Evolutionary conservation across 345 rosid genomes (phyloP).

Genomic region (Euphorbia peplus): DNA sequence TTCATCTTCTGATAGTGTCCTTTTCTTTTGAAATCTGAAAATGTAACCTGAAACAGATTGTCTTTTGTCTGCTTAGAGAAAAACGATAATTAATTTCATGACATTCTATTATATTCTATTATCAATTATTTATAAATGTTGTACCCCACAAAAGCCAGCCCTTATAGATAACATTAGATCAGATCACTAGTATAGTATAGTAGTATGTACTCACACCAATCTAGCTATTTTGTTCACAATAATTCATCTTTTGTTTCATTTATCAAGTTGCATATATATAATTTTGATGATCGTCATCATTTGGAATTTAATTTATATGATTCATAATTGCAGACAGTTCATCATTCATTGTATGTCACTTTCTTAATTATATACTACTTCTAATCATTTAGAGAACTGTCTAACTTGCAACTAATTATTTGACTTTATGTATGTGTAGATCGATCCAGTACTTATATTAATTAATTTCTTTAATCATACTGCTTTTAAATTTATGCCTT

Average conservation of each 20-base stretch:
- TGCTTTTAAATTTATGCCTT: slow-evolving; percentile 7
- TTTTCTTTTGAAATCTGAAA: slow-evolving; percentile 27
- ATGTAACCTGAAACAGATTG: slow-evolving; percentile 29
- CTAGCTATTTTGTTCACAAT: slow-evolving; percentile 10
- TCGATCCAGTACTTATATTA: neutral
- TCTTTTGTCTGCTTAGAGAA: slow-evolving; percentile 33
- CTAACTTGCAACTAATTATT: slow-evolving; percentile 1
- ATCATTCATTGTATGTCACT: neutral
- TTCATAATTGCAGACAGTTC: neutral
- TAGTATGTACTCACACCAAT: neutral
- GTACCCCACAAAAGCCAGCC: slow-evolving; percentile 23
- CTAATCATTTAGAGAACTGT: neutral
- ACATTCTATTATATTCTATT: slow-evolving; percentile 11
- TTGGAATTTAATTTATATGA: neutral
- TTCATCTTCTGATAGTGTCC: slow-evolving; percentile 17
- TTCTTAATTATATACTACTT: neutral
- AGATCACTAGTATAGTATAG: neutral
- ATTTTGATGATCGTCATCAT: neutral
- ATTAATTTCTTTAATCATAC: slow-evolving; percentile 18
- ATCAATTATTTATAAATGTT: too few species aligned
- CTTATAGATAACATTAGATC: slow-evolving; percentile 17
- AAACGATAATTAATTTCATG: slow-evolving; percentile 13
- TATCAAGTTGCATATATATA: neutral
- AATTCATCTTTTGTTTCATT: slow-evolving; percentile 5
- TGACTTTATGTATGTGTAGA: neutral